phyloP scores from a whole-genome alignment of 163 green algal species.

The Chlorella variabilis region DNA sequence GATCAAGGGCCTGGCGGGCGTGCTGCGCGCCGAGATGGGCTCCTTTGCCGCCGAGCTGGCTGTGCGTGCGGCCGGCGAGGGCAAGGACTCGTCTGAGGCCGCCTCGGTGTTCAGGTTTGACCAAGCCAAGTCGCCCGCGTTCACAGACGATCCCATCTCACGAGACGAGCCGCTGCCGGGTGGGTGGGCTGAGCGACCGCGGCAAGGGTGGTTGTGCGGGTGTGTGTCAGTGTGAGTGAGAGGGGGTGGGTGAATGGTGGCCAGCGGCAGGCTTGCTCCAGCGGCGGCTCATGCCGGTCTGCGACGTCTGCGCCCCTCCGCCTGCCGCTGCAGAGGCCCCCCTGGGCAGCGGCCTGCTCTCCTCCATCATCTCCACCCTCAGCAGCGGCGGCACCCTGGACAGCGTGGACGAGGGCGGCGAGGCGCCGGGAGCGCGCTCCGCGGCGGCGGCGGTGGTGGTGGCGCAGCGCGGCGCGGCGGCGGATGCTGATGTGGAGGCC shows the following conservation, averaged over 20 bases:
- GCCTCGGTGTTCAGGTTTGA: constrained; percentile 31
- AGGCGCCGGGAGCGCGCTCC: background rate
- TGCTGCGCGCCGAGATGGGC: constrained; percentile 16
- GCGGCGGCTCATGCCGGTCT: too few species aligned
- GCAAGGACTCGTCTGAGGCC: background rate
- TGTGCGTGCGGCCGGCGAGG: background rate
- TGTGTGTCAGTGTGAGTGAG: too few species aligned
- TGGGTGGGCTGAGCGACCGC: background rate
- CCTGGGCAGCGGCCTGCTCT: constrained; percentile 11
- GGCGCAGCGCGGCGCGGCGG: background rate
- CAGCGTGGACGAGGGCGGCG: background rate
- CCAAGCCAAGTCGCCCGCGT: constrained; percentile 17
- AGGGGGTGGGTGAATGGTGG: too few species aligned
- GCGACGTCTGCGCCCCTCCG: background rate
- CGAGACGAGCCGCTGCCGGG: background rate
- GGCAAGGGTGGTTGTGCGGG: too few species aligned
- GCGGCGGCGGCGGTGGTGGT: background rate
- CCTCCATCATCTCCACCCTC: constrained; percentile 31
- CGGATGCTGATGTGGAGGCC: background rate
- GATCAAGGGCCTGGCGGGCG: background rate
- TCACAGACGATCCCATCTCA: constrained; percentile 23
- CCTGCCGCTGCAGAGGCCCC: background rate
- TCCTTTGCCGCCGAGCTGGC: background rate
- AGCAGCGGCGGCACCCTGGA: background rate
- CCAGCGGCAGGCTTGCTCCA: background rate